A percentile compares a stretch with the other conserved stretches of the same genome.
These are phyloP conservation scores for Moricandia moricandioides DNA, from an alignment of 345 rosid genomes.

Conservation along the genomic window DNA sequence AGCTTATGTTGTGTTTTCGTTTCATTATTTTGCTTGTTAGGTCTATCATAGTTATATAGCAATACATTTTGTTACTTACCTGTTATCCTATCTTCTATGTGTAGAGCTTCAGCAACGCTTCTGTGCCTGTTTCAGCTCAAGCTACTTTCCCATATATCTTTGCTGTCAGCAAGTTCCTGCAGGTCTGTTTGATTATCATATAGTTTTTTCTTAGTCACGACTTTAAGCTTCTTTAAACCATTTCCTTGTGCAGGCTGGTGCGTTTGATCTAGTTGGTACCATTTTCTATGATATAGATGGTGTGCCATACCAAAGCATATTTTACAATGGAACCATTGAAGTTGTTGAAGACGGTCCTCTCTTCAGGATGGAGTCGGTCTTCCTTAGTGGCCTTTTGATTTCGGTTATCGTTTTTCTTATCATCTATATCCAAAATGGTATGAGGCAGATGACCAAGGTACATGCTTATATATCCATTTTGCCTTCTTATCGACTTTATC, in stretches of 20 bases:
- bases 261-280: constrained; percentile 85
- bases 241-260: constrained; percentile 58
- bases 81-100: constrained; percentile 6
- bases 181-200: constrained; percentile 45
- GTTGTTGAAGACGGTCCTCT: constrained; percentile 79
- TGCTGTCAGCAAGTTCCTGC: constrained; percentile 81
- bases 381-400: constrained; percentile 70
- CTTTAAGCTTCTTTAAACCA: not conserved
- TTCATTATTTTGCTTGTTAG: not conserved
- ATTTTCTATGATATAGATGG: constrained; percentile 76
- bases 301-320: constrained; percentile 66
- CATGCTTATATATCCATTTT: not conserved
- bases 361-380: constrained; percentile 78
- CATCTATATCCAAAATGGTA: constrained; percentile 67
- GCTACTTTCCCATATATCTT: constrained; percentile 83
- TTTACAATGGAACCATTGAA: constrained; percentile 90
- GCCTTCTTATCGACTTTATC: not conserved
- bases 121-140: constrained; percentile 66
- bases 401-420: constrained; percentile 59
- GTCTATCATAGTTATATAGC: not conserved
- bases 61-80: not conserved
- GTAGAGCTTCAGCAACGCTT: constrained; percentile 79
- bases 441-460: constrained; percentile 80
- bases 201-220: not conserved
- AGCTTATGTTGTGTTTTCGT: too few species aligned